A percentile compares a stretch with the other conserved stretches of the same genome.
Conservation (phyloP, 805 yeast genomes). For the Ogataea haglerorum region DNA sequence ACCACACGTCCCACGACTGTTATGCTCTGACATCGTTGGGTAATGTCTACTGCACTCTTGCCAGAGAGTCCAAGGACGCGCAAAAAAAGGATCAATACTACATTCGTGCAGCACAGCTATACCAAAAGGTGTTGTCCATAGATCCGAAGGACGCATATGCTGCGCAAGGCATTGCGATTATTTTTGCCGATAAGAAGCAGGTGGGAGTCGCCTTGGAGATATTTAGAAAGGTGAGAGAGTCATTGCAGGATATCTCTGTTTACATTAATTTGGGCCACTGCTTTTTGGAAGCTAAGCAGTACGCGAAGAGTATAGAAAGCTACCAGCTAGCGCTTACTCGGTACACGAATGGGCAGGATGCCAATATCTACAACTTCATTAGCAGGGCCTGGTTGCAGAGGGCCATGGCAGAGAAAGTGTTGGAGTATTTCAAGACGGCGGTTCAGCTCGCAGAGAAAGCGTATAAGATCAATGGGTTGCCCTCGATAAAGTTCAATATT, state of each 20-base stretch:
- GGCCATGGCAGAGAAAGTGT: constrained; percentile 63
- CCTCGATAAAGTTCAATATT: constrained; percentile 66
- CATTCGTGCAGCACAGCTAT: constrained; percentile 87
- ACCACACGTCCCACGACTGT: constrained; percentile 80
- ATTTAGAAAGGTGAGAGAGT: constrained; percentile 84
- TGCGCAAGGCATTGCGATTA: constrained; percentile 95
- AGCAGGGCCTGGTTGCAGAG: constrained; percentile 89
- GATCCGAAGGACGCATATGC: constrained; percentile 90
- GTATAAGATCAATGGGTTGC: constrained; percentile 37
- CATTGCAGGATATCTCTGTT: constrained; percentile 78
- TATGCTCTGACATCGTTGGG: constrained; percentile 90
- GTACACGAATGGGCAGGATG: constrained; percentile 59
- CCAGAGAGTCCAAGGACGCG: constrained; percentile 66
- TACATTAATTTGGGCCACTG: constrained; percentile 88
- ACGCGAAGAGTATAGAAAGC: constrained; percentile 79
- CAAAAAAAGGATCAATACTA: constrained; percentile 69
- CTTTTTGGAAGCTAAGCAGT: constrained; percentile 76
- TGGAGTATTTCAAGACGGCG: constrained; percentile 57
- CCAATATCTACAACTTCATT: constrained; percentile 64
- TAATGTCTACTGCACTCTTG: constrained; percentile 78
- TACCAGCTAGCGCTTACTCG: constrained; percentile 77
- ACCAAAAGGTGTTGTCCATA: constrained; percentile 78
- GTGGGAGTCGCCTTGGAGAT: constrained; percentile 76
- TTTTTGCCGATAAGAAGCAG: constrained; percentile 81
- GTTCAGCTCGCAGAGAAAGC: constrained; percentile 63